phyloP scores from a whole-genome alignment of 2,329 filamentous ascomycete species.

The Aspergillus sp. region DNA sequence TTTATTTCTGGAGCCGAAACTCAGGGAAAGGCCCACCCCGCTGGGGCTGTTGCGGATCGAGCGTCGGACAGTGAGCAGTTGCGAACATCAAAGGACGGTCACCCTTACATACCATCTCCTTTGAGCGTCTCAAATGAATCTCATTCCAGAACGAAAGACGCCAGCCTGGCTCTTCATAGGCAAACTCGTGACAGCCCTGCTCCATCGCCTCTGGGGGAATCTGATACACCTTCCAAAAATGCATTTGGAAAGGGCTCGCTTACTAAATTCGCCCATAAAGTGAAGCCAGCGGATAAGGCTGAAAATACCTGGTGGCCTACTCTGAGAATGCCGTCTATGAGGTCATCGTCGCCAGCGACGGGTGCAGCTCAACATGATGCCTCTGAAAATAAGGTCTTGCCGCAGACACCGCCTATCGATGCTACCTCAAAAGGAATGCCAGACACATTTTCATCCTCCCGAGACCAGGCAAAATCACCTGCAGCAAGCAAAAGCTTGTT shows the following conservation, averaged over 20 bases:
- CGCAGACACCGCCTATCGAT: constrained; percentile 6
- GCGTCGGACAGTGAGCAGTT: too few relatives aligned
- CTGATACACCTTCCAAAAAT: constrained; percentile 13
- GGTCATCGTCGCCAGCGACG: constrained; percentile 1
- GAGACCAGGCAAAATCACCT: constrained; percentile 7
- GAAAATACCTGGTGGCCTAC: constrained; percentile 13
- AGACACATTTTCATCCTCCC: constrained; percentile 5
- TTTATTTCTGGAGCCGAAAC: too few relatives aligned
- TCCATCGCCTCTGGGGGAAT: constrained; percentile 11
- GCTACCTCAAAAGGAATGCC: constrained; percentile 5
- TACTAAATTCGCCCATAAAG: constrained; percentile 26
- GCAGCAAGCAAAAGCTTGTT: constrained; percentile 21
- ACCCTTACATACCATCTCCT: too few relatives aligned
- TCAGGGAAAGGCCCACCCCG: too few relatives aligned
- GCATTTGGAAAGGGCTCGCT: constrained; percentile 19
- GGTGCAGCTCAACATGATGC: constrained; percentile 12
- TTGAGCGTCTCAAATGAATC: neutral
- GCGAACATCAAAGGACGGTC: too few relatives aligned
- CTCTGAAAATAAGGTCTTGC: constrained; percentile 10
- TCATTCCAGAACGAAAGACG: neutral
- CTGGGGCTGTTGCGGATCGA: too few relatives aligned
- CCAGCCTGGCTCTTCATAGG: constrained; percentile 1
- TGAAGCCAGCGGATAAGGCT: constrained; percentile 22
- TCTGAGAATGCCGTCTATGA: constrained; percentile 11
- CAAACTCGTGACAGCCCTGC: constrained; percentile 4